Evolutionary conservation across 2,329 filamentous ascomycete species (phyloP).

Genomic region (Thielaviopsis euricoi): DNA sequence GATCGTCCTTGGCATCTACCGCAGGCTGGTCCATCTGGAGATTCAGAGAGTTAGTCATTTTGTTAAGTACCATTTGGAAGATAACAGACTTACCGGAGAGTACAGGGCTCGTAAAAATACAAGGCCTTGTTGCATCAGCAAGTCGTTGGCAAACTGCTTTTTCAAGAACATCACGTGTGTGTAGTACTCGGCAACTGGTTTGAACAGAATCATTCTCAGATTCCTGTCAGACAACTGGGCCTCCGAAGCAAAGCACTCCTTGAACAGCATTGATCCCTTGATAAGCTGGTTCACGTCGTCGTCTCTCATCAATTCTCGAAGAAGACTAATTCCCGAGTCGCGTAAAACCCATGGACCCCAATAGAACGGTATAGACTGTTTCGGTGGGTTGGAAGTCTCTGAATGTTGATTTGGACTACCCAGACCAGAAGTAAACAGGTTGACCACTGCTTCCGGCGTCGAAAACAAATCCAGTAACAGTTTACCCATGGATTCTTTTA

Average conservation of each 20-base stretch:
- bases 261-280: background rate
- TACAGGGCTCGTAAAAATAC: background rate
- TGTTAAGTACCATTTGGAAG: background rate
- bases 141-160: background rate
- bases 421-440: background rate
- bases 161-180: background rate
- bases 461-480: background rate
- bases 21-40: background rate
- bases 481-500: background rate
- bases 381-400: background rate
- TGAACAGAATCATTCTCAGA: slow-evolving; percentile 1
- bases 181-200: slow-evolving; percentile 2
- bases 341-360: slow-evolving; percentile 3
- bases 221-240: background rate
- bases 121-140: background rate
- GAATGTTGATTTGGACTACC: background rate
- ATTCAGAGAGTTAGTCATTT: background rate
- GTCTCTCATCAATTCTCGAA: background rate
- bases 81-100: background rate
- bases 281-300: background rate
- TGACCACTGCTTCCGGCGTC: background rate
- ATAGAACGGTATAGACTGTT: background rate
- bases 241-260: background rate
- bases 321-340: background rate
- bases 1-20: background rate